Conservation (phyloP, 2,329 filamentous ascomycete genomes). For the Pezicula carpinea region DNA sequence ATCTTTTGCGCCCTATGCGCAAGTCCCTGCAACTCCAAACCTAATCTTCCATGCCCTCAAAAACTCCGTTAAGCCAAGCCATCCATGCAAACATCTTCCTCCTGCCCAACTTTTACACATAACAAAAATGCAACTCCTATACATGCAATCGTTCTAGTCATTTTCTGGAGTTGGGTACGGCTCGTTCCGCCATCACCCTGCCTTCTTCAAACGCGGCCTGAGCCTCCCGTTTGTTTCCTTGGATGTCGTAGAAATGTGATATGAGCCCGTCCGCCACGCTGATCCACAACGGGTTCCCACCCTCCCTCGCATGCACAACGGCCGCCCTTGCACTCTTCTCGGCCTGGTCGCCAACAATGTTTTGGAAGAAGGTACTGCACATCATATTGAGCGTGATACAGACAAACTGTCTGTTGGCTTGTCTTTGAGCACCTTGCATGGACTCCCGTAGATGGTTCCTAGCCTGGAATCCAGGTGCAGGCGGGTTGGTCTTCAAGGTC, state of each 20-base stretch:
- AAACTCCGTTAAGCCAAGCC: slow-evolving; percentile 2
- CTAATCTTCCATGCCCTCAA: not conserved
- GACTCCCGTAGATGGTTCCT: slow-evolving; percentile 75
- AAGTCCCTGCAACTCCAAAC: slow-evolving; percentile 6
- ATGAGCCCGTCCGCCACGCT: slow-evolving; percentile 78
- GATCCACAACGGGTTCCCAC: slow-evolving; percentile 70
- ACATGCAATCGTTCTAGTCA: not conserved
- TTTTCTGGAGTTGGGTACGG: slow-evolving; percentile 8
- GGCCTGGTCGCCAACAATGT: slow-evolving; percentile 69
- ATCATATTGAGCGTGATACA: slow-evolving; percentile 81
- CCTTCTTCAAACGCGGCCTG: slow-evolving; percentile 39
- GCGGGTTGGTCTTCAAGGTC: slow-evolving; percentile 57
- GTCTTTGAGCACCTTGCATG: slow-evolving; percentile 62
- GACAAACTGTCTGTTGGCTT: slow-evolving; percentile 74
- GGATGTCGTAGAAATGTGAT: slow-evolving; percentile 67
- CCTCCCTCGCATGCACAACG: slow-evolving; percentile 61
- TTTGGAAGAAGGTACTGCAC: slow-evolving; percentile 60
- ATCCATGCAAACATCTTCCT: not conserved
- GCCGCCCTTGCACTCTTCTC: slow-evolving; percentile 71
- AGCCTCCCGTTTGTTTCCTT: slow-evolving; percentile 57
- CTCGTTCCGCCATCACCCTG: slow-evolving; percentile 19
- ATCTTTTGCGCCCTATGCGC: slow-evolving; percentile 7
- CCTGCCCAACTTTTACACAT: not conserved
- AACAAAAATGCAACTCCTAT: not conserved
- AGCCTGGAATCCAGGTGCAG: slow-evolving; percentile 65